Conservation (phyloP, 805 yeast species). For the Ogataea glucozyma region DNA sequence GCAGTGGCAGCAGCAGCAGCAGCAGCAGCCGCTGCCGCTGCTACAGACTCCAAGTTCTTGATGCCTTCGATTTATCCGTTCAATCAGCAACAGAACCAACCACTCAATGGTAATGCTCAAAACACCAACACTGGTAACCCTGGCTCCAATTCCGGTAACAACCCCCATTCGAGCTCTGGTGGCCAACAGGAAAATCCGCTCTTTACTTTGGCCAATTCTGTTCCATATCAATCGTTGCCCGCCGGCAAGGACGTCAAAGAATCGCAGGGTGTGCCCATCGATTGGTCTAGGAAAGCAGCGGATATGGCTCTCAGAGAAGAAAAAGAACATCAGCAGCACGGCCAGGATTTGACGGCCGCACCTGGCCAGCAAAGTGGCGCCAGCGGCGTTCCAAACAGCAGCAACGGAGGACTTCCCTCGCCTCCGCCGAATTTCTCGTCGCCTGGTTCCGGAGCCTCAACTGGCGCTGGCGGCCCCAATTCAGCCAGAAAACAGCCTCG, state of each 20-base stretch:
- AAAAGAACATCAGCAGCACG: background rate
- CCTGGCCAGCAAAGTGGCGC: background rate
- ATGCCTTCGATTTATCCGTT: conserved; percentile 22
- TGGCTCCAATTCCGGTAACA: too few relatives aligned
- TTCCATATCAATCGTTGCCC: conserved; percentile 17
- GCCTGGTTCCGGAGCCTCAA: conserved; percentile 3
- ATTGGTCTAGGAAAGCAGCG: conserved; percentile 31
- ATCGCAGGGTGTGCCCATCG: conserved; percentile 13
- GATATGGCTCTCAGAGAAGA: conserved; percentile 26
- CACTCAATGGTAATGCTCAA: conserved; percentile 4
- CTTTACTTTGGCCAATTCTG: conserved; percentile 34
- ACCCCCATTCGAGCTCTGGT: conserved; percentile 1
- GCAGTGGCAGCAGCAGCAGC: conserved; percentile 2
- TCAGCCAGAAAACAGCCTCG: conserved; percentile 17
- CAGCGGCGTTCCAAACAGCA: background rate
- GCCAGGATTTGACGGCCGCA: background rate
- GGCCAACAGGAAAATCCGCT: conserved; percentile 29
- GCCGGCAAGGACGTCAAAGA: conserved; percentile 10
- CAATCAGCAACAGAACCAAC: conserved; percentile 16
- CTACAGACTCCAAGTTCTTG: conserved; percentile 7
- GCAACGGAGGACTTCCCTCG: conserved; percentile 13
- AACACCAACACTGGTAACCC: too few relatives aligned
- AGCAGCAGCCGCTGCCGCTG: conserved; percentile 6
- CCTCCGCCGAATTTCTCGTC: conserved; percentile 9
- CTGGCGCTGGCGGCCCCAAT: conserved; percentile 6